Evolutionary conservation across 345 rosid genomes (phyloP).

Genomic region (Durio zibethinus): DNA sequence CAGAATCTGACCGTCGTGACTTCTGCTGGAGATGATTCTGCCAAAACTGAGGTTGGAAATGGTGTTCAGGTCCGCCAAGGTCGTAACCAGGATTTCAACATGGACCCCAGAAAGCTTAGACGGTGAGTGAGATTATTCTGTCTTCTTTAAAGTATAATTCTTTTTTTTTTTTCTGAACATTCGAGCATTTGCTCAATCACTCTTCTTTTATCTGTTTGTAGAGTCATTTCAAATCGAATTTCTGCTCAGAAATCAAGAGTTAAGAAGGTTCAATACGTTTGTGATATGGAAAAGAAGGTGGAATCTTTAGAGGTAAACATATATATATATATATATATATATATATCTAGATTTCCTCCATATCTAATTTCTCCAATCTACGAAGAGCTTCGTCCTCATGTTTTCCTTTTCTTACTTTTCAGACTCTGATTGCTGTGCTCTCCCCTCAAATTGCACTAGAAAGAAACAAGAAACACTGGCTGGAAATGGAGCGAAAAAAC

Average conservation of each 20-base stretch:
- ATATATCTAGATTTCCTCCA: not conserved
- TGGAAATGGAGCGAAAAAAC: conserved; percentile 17
- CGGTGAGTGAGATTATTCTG: conserved; percentile 14
- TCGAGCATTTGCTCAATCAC: not conserved
- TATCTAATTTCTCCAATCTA: not conserved
- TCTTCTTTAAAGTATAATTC: not conserved
- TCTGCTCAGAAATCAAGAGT: conserved; percentile 33
- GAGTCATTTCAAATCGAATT: conserved; percentile 31
- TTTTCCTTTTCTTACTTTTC: not conserved
- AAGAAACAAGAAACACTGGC: not conserved
- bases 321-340: not conserved
- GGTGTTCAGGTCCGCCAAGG: not conserved
- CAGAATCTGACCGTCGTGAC: not conserved
- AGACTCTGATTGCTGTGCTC: conserved; percentile 23
- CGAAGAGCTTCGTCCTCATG: not conserved
- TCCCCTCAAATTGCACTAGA: conserved; percentile 21
- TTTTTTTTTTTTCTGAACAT: not conserved
- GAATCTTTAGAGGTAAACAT: conserved; percentile 29
- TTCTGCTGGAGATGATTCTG: not conserved
- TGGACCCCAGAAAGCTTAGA: conserved; percentile 36
- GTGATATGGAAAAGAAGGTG: conserved; percentile 25
- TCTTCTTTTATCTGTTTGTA: conserved; percentile 4
- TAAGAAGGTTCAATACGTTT: conserved; percentile 18
- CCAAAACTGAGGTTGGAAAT: not conserved
- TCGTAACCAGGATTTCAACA: conserved; percentile 1